Conservation (phyloP, 768 basidiomycete genomes). For the Rubroboletus satanas region DNA sequence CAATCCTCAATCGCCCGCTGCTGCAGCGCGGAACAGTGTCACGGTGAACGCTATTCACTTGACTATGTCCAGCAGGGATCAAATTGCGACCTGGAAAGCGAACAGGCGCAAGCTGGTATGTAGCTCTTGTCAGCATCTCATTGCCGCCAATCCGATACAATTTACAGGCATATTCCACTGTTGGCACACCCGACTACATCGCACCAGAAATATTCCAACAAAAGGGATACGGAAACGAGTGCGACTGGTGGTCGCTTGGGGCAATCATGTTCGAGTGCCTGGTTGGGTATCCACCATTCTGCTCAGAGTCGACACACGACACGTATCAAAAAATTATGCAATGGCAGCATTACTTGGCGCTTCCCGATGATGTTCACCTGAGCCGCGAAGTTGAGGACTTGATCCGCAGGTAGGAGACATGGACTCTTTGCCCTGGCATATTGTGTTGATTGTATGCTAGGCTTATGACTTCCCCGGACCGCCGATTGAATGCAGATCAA, state of each 20-base stretch:
- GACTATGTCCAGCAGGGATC: conserved; percentile 90
- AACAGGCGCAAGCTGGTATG: conserved; percentile 90
- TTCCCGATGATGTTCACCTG: conserved; percentile 93
- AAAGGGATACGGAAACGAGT: conserved; percentile 97
- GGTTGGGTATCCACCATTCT: conserved; percentile 96
- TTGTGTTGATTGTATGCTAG: conserved; percentile 34
- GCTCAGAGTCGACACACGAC: conserved; percentile 93
- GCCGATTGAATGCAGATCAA: conserved; percentile 74
- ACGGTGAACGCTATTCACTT: conserved; percentile 97
- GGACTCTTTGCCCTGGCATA: background rate
- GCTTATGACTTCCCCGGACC: conserved; percentile 81
- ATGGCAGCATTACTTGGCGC: conserved; percentile 80
- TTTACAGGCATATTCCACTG: conserved; percentile 89
- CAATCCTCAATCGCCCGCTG: conserved; percentile 39
- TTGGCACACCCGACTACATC: conserved; percentile 96
- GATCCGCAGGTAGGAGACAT: conserved; percentile 59
- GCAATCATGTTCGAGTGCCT: conserved; percentile 98
- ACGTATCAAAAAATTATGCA: conserved; percentile 98
- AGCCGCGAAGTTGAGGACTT: conserved; percentile 89
- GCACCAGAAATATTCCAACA: conserved; percentile 96
- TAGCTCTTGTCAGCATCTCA: conserved; percentile 3
- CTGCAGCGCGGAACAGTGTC: conserved; percentile 80
- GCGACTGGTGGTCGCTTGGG: conserved; percentile 99
- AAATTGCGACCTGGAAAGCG: conserved; percentile 98
- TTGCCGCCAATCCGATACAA: background rate